phyloP scores from a whole-genome alignment of 139 green algal species.

The Haematococcus sp. region DNA sequence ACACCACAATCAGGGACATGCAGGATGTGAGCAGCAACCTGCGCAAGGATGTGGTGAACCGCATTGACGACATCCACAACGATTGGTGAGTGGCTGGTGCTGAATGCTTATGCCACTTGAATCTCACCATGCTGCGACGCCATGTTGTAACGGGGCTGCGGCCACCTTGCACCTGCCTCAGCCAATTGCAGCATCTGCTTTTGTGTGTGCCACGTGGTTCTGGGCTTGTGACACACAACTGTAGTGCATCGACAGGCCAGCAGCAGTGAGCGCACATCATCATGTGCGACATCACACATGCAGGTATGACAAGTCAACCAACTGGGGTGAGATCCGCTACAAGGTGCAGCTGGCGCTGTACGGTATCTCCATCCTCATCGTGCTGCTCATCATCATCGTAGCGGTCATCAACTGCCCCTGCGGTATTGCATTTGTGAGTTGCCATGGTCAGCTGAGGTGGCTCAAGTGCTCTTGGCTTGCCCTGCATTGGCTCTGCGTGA shows the following conservation, averaged over 20 bases:
- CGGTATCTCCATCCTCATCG: neutral
- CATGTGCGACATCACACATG: neutral
- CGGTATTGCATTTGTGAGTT: constrained; percentile 4
- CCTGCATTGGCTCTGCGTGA: too few species aligned
- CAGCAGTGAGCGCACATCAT: too few species aligned
- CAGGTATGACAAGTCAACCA: neutral
- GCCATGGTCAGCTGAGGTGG: too few species aligned
- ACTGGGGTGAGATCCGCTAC: neutral
- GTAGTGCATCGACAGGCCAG: too few species aligned
- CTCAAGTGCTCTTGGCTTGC: too few species aligned
- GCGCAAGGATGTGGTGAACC: neutral
- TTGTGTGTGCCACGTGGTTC: too few species aligned
- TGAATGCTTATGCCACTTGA: neutral
- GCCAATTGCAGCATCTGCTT: too few species aligned
- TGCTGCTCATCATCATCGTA: constrained; percentile 2
- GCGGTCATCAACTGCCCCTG: constrained; percentile 21
- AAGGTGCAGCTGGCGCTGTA: neutral
- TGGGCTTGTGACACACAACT: too few species aligned
- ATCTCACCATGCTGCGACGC: too few species aligned
- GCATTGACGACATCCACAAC: neutral
- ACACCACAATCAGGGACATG: neutral
- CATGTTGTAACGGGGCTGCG: too few species aligned
- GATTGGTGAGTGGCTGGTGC: neutral
- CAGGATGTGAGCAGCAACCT: neutral
- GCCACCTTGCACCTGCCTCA: too few species aligned